Conservation (phyloP, 805 yeast species). For the Tetrapisispora phaffii region DNA sequence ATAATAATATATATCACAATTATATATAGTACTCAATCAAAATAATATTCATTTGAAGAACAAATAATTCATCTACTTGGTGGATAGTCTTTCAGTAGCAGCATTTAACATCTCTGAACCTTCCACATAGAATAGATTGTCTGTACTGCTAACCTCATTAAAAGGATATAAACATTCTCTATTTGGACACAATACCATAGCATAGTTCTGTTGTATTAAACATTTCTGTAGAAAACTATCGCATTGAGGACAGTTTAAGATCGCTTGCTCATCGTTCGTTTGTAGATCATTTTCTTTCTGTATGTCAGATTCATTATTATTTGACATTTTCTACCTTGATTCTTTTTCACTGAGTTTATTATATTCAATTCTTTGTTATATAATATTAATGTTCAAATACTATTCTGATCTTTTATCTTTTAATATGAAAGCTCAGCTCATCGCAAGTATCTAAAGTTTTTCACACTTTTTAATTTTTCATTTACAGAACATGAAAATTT, state of each 20-base stretch:
- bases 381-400: no score
- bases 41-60: background rate
- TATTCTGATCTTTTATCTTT: no score
- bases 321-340: background rate
- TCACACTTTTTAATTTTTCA: no score
- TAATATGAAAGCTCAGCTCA: no score
- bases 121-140: slow-evolving; percentile 20
- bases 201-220: slow-evolving; percentile 27
- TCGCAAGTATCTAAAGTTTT: no score
- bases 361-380: no score
- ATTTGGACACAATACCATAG: slow-evolving; percentile 25
- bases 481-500: no score
- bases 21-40: background rate
- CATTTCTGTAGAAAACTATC: slow-evolving; percentile 19
- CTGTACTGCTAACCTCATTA: slow-evolving; percentile 15
- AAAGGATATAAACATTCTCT: slow-evolving; percentile 24
- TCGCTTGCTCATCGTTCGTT: background rate
- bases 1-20: background rate
- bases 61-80: background rate
- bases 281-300: background rate
- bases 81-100: slow-evolving; percentile 10
- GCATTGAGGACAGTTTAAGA: slow-evolving; percentile 22
- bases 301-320: background rate
- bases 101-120: slow-evolving; percentile 22
- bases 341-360: no score